Conservation (phyloP, 768 basidiomycete species). For the Mycena vulgaris region DNA sequence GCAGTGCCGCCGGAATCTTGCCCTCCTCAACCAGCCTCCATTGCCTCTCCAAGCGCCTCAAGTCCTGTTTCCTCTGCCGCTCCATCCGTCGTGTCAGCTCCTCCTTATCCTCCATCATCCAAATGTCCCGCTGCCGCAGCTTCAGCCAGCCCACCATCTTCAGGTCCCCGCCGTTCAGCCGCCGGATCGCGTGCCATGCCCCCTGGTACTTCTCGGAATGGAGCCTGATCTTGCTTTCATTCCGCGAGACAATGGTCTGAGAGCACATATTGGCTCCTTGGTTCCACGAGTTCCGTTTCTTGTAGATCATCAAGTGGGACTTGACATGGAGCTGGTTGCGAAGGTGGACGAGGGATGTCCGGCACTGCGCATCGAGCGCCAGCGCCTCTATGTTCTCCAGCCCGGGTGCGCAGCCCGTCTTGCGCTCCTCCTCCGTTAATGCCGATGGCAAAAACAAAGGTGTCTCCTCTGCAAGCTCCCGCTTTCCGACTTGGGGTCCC, state of each 20-base stretch:
- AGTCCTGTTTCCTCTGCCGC: not conserved
- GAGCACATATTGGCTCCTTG: constrained; percentile 40
- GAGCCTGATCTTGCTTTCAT: constrained; percentile 8
- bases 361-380: constrained; percentile 30
- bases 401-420: not conserved
- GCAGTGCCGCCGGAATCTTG: not conserved
- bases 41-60: not conserved
- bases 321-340: constrained; percentile 32
- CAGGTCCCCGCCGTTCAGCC: not conserved
- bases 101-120: constrained; percentile 15
- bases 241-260: not conserved
- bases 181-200: not conserved
- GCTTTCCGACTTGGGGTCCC: not conserved
- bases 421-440: constrained; percentile 1
- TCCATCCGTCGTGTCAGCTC: constrained; percentile 5
- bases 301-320: constrained; percentile 39
- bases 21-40: not conserved
- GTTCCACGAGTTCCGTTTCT: constrained; percentile 41
- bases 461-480: not conserved
- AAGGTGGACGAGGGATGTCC: not conserved
- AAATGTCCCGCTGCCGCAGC: not conserved
- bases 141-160: constrained; percentile 7
- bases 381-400: constrained; percentile 2
- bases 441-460: constrained; percentile 20
- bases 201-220: constrained; percentile 10